Evolutionary conservation across 2,329 filamentous ascomycete genomes (phyloP), one percentile per base, ranked within the genome.

Genomic region (Aspergillus intermedius): DNA sequence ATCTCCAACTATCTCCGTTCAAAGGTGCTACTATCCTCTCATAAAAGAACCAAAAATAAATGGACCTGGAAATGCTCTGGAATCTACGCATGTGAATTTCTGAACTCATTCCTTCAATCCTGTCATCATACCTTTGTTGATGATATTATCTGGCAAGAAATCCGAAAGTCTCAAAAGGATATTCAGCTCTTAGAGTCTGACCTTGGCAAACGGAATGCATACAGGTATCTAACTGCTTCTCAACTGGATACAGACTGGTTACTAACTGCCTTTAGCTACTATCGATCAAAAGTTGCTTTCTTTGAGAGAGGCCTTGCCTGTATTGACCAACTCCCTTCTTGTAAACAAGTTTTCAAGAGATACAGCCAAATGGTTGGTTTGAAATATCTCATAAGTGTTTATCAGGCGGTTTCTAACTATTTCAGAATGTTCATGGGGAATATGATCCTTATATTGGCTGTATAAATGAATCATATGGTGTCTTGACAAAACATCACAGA

Each of bases 281-380:
- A 48, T 45, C 49, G 46, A 19, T 46, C 46, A n/a, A 43, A 51
- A 28, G 4, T 40, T 28, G 21, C 37, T 40, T 21, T 40, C 37
- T 40, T 40, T 17, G 15, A 40, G n/a, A 40, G 4, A 40, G 37
- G 37, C 10, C 13, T 25, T 51, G 46, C 46, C 5, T 51, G 46
- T 39, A 32, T 48, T 39, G 35, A 44, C 19, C 46, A 51, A 6
- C 46, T 46, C 37, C 39, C 40, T 13, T 42, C 46, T 15, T 51
- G 49, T 39, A 48, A 48, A 34, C 46, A 43, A 30, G 23, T 48
- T 35, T 51, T 51, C 23, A 46, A 45, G 32, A 32, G 46, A 23
- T 43, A 25, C 34, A 37, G 13, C 8, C 46, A 41, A 22, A 39
- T 35, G 22, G 49, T 51, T n/a, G 4, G 45, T 45, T 15, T 12